Evolutionary conservation across 2,329 filamentous ascomycete species (phyloP), one percentile per base, ranked within the genome.

Genomic region (Curvularia lunata): DNA sequence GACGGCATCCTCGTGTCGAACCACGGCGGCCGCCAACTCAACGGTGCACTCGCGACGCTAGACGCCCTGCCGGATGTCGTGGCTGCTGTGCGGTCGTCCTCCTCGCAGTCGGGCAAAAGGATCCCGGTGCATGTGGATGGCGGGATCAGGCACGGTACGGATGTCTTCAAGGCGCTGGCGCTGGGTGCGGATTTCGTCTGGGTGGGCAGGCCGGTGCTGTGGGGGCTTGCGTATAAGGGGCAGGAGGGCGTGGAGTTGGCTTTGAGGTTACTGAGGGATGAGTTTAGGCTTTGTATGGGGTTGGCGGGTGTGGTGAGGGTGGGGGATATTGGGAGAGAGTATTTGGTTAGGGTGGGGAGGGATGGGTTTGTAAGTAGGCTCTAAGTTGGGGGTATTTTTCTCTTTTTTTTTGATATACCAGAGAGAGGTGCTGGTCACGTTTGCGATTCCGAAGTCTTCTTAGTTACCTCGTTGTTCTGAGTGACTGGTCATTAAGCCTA

Each of bases 101-200:
- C n/a, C n/a, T n/a, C 25, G 5, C 65, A 67, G 6, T 23, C 52
- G 1, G 42, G 42, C 0, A 62, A 55, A 18, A 69, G 60, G 19
- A 66, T 72, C 1, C 92, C 97, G 74, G 84, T 98, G 18, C 98
- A 86, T 77, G 82, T 98, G 48, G 95, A 98, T 75, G 94, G 95
- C 21, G 94, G 94, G 42, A 84, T 97, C 43, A 86, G 93, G 41
- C 87, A 94, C 43, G 92, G 90, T 6, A 96, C 93, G 0, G 95
- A 98, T 75, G 92, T 98, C 59, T 86, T 98, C 77, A 98, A 98
- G 81, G 94, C 93, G 12, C 82, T 98, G 8, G 97, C 92, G 72
- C 84, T 98, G 0, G 95, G 95, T 37, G 95, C 94, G 23, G 91
- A 86, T 71, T 94, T 92, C 43, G 92, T 98, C 1, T 95, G 94